Base-by-base conservation (phyloP, 768 basidiomycete genomes). In the Xerocomellus chrysenteron region DNA sequence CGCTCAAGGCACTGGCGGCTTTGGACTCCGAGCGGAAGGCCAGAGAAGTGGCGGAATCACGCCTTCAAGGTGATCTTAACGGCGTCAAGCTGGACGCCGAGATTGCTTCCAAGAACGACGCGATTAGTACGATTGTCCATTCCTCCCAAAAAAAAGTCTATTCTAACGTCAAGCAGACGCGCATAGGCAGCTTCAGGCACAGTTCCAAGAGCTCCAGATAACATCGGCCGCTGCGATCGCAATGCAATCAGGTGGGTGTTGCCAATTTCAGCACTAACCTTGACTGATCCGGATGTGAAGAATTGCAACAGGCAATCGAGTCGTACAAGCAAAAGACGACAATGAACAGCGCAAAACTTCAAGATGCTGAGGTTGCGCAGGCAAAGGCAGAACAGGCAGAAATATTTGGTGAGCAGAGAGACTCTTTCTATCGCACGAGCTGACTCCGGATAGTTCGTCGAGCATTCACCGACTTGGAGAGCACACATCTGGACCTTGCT, bases 1-100 rank as follows among this genome's bases (percentile, higher is more conserved):
- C 80, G 0, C 61, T 75, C 26, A 82, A 80, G 21, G 85, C 84
- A 4, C 59, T 82, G 3, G 76, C 78, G 1, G 83, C 85, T 24
- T 74, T 85, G 6, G 88, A 92, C 62, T 80, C 82, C 43, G 91
- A 92, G 71, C 79, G 83, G 42, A 81, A 78, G 54, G 78, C 80
- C 16, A 82, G 85, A 60, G 86, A 90, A 60, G 75, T 77, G 7
- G 84, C 88, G 0, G 88, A 92, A 61, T 69, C 85, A 6, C 81
- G 85, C 24, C 69, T 88, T 17, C 84, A 88, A 59, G 74, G 75
- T 2, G 87, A 90, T 45, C 76, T 91, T 1, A 78, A 84, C 57
- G 74, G 76, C 51, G 66, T 79, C 21, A 78, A 81, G 35, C 73
- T 88, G 21, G 85, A 88, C 47, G 58, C 67, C 2, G 80, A 82